Conservation (phyloP, 108 stramenopile species). For the Nitzschia inconspicua region DNA sequence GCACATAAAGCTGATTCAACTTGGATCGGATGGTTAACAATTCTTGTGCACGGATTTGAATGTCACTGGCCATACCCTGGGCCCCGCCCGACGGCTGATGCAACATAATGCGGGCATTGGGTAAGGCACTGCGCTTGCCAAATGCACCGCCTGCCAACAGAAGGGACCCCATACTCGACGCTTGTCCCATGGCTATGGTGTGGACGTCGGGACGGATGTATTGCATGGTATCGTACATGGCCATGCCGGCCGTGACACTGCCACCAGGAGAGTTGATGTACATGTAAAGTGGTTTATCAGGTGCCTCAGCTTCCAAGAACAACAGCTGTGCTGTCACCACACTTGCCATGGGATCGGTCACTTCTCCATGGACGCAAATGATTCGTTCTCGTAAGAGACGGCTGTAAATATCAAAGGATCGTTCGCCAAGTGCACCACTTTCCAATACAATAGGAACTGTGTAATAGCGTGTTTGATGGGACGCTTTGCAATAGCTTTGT, state of each 20-base stretch:
- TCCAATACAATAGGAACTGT: conserved; percentile 52
- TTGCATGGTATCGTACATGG: conserved; percentile 98
- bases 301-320: conserved; percentile 90
- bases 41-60: conserved; percentile 90
- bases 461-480: conserved; percentile 12
- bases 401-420: conserved; percentile 93
- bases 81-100: conserved; percentile 96
- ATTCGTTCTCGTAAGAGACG: conserved; percentile 95
- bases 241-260: conserved; percentile 90
- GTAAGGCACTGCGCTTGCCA: conserved; percentile 75
- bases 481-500: too few relatives aligned
- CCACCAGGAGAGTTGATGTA: conserved; percentile 96
- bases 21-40: conserved; percentile 68
- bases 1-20: conserved; percentile 81
- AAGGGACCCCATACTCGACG: conserved; percentile 92
- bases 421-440: conserved; percentile 70
- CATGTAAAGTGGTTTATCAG: conserved; percentile 85
- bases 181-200: conserved; percentile 98
- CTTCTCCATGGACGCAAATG: conserved; percentile 91
- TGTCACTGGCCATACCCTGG: conserved; percentile 94
- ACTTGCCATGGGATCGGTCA: conserved; percentile 87
- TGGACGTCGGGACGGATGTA: conserved; percentile 88
- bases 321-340: conserved; percentile 93
- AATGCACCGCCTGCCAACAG: conserved; percentile 84
- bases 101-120: conserved; percentile 93